Conservation (phyloP, 805 yeast genomes). For the Kodamaea kakaduensis region DNA sequence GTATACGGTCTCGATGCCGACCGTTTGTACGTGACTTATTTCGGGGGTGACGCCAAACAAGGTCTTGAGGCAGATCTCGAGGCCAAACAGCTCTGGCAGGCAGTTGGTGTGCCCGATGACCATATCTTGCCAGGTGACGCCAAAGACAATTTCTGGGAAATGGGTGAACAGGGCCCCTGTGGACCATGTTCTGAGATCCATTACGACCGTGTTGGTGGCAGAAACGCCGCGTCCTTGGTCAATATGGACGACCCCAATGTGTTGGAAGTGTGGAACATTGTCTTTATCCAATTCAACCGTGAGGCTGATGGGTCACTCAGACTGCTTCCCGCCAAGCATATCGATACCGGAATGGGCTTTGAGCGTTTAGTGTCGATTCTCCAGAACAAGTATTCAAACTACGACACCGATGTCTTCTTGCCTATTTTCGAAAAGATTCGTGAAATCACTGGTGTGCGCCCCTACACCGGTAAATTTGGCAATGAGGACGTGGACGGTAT, state of each 20-base stretch:
- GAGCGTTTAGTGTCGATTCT: slow-evolving; percentile 94
- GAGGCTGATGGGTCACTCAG: slow-evolving; percentile 79
- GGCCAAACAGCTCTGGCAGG: slow-evolving; percentile 82
- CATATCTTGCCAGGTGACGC: slow-evolving; percentile 91
- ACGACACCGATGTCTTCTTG: slow-evolving; percentile 94
- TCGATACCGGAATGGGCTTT: slow-evolving; percentile 98
- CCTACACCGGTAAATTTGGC: slow-evolving; percentile 90
- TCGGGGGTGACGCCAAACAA: slow-evolving; percentile 82
- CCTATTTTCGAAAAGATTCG: slow-evolving; percentile 85
- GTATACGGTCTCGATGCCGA: slow-evolving; percentile 76
- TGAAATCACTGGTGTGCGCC: slow-evolving; percentile 89
- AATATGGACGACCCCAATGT: slow-evolving; percentile 98
- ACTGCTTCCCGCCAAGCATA: slow-evolving; percentile 88
- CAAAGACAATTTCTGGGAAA: slow-evolving; percentile 97
- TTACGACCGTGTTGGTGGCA: slow-evolving; percentile 96
- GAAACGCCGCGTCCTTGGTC: slow-evolving; percentile 88
- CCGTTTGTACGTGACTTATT: slow-evolving; percentile 91
- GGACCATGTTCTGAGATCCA: slow-evolving; percentile 99
- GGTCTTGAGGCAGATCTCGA: slow-evolving; percentile 93
- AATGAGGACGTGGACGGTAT: slow-evolving; percentile 89
- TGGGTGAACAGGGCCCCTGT: slow-evolving; percentile 99
- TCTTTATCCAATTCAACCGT: slow-evolving; percentile 94
- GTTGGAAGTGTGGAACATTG: slow-evolving; percentile 96
- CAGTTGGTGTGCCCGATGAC: slow-evolving; percentile 84
- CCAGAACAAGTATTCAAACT: slow-evolving; percentile 88